A percentile compares a stretch with the other conserved stretches of the same genome.
Conservation (phyloP, 2,329 filamentous ascomycete genomes). For the Capronia coronata region DNA sequence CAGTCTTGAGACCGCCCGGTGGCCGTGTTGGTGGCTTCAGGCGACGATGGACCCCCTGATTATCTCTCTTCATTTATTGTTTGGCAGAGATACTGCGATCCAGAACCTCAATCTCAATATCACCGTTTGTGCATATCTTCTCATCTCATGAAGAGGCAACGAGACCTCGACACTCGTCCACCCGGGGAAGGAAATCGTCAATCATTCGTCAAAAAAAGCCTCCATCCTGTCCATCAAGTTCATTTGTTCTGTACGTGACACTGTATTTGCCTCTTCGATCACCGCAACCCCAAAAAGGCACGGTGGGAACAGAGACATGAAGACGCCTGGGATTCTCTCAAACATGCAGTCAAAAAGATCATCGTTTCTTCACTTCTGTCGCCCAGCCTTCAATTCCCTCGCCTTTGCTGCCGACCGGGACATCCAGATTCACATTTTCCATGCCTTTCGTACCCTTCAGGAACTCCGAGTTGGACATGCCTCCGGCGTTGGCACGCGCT, state of each 20-base stretch:
- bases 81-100: too few relatives aligned
- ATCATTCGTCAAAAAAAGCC: not conserved
- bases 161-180: not conserved
- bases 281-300: conserved; percentile 5
- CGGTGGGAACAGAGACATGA: not conserved
- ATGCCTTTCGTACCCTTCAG: conserved; percentile 82
- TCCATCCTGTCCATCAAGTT: conserved; percentile 2
- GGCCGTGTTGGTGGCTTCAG: too few relatives aligned
- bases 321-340: not conserved
- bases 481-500: conserved; percentile 86
- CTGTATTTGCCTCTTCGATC: conserved; percentile 10
- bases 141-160: too few relatives aligned
- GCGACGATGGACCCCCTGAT: too few relatives aligned
- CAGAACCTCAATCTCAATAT: too few relatives aligned
- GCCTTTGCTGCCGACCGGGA: conserved; percentile 73
- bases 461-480: conserved; percentile 83
- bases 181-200: not conserved
- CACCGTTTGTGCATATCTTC: too few relatives aligned
- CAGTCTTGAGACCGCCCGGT: too few relatives aligned
- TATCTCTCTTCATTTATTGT: too few relatives aligned
- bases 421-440: conserved; percentile 67
- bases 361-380: conserved; percentile 77
- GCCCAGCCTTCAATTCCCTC: conserved; percentile 95
- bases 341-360: not conserved
- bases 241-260: conserved; percentile 16